Conservation (phyloP, 129 eudicot species). For the Flaveria brownii region DNA sequence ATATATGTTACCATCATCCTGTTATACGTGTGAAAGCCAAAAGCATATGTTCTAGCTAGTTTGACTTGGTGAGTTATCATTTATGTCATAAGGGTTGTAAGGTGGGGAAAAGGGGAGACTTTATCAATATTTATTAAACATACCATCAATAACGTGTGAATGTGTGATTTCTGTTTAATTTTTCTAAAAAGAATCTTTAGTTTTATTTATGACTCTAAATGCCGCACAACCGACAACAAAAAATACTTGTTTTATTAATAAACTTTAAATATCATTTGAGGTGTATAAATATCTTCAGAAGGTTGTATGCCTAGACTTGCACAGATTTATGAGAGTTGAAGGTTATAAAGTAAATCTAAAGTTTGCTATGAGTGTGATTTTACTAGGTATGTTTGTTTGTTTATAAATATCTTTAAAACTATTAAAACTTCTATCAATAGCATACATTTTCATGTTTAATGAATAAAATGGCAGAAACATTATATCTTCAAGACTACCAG, state of each 20-base stretch:
- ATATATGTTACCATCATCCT: not conserved
- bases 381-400: no score
- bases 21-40: no score
- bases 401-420: no score
- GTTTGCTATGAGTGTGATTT: no score
- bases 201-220: not conserved
- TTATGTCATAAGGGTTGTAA: not conserved
- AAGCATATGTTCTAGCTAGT: not conserved
- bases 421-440: no score
- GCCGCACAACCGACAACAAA: not conserved
- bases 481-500: no score
- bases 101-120: not conserved
- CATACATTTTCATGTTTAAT: no score
- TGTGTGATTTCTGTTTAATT: not conserved
- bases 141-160: conserved; percentile 8
- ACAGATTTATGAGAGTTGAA: no score
- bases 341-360: no score
- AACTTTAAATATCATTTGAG: not conserved
- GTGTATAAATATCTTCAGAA: no score
- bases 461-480: no score
- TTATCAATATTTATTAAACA: not conserved
- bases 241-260: not conserved
- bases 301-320: no score
- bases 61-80: not conserved
- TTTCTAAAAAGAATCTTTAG: not conserved